These are phyloP conservation scores for Eimeria tenella DNA, from an alignment of 169 alveolate species.

Conservation along the genomic window DNA sequence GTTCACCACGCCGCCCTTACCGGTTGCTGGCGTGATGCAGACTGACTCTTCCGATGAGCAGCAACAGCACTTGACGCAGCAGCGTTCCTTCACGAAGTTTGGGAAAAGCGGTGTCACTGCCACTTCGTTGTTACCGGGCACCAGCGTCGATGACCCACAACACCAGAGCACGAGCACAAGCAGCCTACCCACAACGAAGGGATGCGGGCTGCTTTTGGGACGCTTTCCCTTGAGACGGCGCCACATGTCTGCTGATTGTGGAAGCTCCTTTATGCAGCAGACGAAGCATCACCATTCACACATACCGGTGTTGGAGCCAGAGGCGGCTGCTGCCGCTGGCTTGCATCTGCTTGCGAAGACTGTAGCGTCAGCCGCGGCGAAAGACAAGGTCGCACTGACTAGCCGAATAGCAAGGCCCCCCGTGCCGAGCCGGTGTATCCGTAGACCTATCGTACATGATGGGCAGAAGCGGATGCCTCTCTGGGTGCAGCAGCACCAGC, in stretches of 20 bases:
- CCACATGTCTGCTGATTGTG: constrained; percentile 53
- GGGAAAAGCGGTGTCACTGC: neutral
- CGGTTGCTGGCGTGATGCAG: constrained; percentile 11
- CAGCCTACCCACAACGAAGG: constrained; percentile 44
- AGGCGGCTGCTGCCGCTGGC: constrained; percentile 13
- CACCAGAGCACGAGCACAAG: constrained; percentile 50
- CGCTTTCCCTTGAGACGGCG: constrained; percentile 63
- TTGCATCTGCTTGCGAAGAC: constrained; percentile 21
- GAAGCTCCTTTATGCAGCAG: constrained; percentile 19
- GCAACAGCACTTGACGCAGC: neutral
- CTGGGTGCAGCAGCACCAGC: constrained; percentile 52
- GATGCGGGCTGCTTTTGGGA: constrained; percentile 45
- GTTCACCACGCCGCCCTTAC: constrained; percentile 8
- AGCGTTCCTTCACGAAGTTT: neutral
- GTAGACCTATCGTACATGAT: neutral
- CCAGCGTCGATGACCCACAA: neutral
- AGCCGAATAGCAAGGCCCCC: constrained; percentile 36
- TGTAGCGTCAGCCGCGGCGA: neutral
- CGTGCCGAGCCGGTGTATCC: constrained; percentile 35
- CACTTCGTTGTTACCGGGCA: neutral
- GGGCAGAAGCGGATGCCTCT: constrained; percentile 36
- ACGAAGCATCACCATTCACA: constrained; percentile 28
- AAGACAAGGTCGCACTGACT: neutral
- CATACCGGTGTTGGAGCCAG: neutral
- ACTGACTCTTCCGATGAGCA: neutral